Evolutionary conservation across 2,329 filamentous ascomycete genomes (phyloP).

Genomic region (Phaeoacremonium minimum): DNA sequence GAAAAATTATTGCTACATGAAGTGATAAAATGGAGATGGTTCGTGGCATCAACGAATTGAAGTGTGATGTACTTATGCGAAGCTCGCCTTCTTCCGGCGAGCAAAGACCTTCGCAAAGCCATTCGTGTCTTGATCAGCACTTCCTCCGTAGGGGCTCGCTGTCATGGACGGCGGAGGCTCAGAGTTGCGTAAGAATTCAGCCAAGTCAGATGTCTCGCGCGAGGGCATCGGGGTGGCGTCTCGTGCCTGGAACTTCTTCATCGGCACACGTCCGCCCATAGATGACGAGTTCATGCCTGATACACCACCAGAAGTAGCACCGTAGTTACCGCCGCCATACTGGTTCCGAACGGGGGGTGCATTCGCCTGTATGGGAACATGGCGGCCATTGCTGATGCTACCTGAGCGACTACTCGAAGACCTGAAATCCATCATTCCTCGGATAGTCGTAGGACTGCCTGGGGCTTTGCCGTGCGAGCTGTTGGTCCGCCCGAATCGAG

Average conservation of each 20-base stretch:
- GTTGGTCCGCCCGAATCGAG: slow-evolving; percentile 45
- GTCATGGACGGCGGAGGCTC: slow-evolving; percentile 47
- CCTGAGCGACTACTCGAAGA: slow-evolving; percentile 35
- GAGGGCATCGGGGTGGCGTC: slow-evolving; percentile 37
- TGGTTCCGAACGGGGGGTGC: slow-evolving; percentile 41
- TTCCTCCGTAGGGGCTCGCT: background rate
- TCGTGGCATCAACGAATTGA: too few species aligned
- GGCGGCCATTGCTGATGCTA: slow-evolving; percentile 31
- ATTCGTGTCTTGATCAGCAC: background rate
- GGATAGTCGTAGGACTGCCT: slow-evolving; percentile 16
- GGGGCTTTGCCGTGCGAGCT: slow-evolving; percentile 20
- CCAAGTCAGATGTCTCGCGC: slow-evolving; percentile 61
- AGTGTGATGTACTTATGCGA: background rate
- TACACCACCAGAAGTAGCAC: background rate
- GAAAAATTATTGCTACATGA: too few species aligned
- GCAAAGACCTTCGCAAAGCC: background rate
- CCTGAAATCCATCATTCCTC: slow-evolving; percentile 25
- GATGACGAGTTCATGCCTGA: background rate
- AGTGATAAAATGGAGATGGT: too few species aligned
- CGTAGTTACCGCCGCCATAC: slow-evolving; percentile 5
- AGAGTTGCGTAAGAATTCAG: slow-evolving; percentile 67
- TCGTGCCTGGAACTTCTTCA: slow-evolving; percentile 56
- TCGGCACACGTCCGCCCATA: slow-evolving; percentile 34
- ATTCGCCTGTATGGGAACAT: slow-evolving; percentile 49
- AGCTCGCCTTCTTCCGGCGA: background rate